Evolutionary conservation across 2,329 filamentous ascomycete species (phyloP).

Genomic region (Talaromyces verruculosus): DNA sequence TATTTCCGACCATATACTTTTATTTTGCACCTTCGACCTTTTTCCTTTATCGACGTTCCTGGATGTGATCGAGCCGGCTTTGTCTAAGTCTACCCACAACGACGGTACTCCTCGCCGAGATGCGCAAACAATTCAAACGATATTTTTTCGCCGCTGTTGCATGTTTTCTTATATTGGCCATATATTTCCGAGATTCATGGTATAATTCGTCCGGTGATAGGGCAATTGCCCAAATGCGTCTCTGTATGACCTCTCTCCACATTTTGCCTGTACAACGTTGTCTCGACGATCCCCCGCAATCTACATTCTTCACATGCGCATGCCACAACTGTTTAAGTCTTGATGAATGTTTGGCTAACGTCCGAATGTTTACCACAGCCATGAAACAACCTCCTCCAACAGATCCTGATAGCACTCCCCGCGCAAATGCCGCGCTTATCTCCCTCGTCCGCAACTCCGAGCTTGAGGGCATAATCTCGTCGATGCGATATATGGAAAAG

Average conservation of each 20-base stretch:
- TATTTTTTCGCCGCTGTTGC: constrained; percentile 8
- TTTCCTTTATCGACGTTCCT: not conserved
- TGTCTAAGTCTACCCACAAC: not conserved
- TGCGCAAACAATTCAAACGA: constrained; percentile 16
- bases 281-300: constrained; percentile 3
- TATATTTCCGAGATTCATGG: constrained; percentile 21
- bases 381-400: constrained; percentile 20
- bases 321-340: not conserved
- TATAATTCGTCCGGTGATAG: constrained; percentile 18
- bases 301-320: not conserved
- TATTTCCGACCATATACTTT: not conserved
- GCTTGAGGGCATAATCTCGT: constrained; percentile 75
- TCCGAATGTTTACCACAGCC: not conserved
- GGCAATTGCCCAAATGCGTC: constrained; percentile 20
- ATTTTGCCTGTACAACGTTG: not conserved
- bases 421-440: constrained; percentile 90
- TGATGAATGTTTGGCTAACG: not conserved
- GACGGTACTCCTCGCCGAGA: constrained; percentile 1
- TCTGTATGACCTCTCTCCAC: constrained; percentile 15
- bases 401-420: constrained; percentile 33
- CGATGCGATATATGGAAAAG: constrained; percentile 86
- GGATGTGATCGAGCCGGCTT: not conserved
- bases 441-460: constrained; percentile 92
- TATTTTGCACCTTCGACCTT: too few species aligned
- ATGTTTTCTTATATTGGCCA: constrained; percentile 6